These are phyloP conservation scores for Candida yuanshanica DNA, from an alignment of 805 yeast species.

Conservation along the genomic window DNA sequence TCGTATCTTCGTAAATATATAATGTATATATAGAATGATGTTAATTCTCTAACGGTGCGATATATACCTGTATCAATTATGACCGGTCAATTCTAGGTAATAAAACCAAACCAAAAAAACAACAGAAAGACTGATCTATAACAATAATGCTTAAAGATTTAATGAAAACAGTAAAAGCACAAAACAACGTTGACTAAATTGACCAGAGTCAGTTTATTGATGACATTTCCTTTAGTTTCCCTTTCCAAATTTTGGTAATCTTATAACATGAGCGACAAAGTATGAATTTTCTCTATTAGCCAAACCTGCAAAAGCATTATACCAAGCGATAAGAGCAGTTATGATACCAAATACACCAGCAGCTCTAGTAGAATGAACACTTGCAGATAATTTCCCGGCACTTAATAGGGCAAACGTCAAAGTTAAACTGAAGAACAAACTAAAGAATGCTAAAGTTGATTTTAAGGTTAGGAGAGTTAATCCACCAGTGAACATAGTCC, in stretches of 20 bases:
- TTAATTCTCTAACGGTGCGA: too few species aligned
- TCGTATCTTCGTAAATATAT: too few species aligned
- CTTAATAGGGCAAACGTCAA: slow-evolving; percentile 43
- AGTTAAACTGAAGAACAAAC: slow-evolving; percentile 40
- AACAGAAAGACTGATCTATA: too few species aligned
- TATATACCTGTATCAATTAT: too few species aligned
- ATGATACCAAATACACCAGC: slow-evolving; percentile 64
- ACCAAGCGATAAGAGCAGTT: slow-evolving; percentile 60
- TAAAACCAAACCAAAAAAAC: too few species aligned
- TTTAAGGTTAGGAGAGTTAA: slow-evolving; percentile 41
- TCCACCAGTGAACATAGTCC: slow-evolving; percentile 50
- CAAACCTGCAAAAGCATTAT: slow-evolving; percentile 66
- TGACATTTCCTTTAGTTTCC: slow-evolving; percentile 17
- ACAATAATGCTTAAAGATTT: too few species aligned
- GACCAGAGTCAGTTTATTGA: too few species aligned
- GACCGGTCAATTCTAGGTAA: too few species aligned
- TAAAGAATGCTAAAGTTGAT: slow-evolving; percentile 42
- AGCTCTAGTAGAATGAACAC: slow-evolving; percentile 35
- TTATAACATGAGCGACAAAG: slow-evolving; percentile 29
- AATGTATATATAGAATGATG: too few species aligned
- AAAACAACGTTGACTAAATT: too few species aligned
- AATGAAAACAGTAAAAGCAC: too few species aligned
- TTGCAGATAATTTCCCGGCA: slow-evolving; percentile 39
- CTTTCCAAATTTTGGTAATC: slow-evolving; percentile 35
- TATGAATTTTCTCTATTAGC: slow-evolving; percentile 63